Conservation (phyloP, 768 basidiomycete genomes). For the Porphyrellus cyaneotinctus region DNA sequence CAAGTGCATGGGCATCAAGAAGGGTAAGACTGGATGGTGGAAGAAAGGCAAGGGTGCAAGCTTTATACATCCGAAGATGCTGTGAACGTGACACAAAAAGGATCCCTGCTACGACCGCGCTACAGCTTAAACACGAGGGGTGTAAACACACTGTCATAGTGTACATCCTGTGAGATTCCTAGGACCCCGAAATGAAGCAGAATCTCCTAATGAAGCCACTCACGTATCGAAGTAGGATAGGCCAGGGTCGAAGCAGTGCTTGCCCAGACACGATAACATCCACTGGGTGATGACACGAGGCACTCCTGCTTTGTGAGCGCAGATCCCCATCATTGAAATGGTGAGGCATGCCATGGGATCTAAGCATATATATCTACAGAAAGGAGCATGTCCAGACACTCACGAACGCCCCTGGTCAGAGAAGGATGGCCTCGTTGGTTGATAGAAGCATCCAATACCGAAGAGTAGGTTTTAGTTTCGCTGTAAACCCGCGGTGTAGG, state of each 20-base stretch:
- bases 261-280: background rate
- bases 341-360: background rate
- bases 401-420: background rate
- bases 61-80: slow-evolving; percentile 11
- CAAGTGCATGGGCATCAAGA: slow-evolving; percentile 1
- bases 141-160: background rate
- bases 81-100: background rate
- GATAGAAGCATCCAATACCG: no score
- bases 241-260: background rate
- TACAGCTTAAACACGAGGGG: slow-evolving; percentile 1
- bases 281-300: background rate
- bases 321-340: background rate
- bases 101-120: background rate
- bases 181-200: background rate
- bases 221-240: background rate
- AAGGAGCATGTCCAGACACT: background rate
- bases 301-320: slow-evolving; percentile 7
- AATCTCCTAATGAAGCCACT: background rate
- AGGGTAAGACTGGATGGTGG: background rate
- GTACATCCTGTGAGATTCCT: slow-evolving; percentile 4
- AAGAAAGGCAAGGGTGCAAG: background rate
- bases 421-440: no score
- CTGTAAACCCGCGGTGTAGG: no score
- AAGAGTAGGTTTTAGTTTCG: no score
- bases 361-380: background rate